Evolutionary conservation across 2,329 filamentous ascomycete genomes (phyloP).

Genomic region (Ophiostoma sp.): DNA sequence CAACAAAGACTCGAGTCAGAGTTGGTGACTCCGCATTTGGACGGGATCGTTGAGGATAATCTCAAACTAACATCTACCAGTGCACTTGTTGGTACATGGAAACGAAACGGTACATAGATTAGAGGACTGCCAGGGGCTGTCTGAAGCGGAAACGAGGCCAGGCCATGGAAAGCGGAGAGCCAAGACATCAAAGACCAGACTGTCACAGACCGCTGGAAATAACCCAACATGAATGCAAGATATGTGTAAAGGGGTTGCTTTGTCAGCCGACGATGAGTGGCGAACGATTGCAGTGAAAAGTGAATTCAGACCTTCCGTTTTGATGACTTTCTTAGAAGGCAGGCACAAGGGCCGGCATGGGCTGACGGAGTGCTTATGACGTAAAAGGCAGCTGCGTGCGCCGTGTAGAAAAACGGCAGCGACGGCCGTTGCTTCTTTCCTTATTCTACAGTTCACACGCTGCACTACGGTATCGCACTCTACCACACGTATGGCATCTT

Average conservation of each 20-base stretch:
- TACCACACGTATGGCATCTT: background rate
- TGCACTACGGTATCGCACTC: background rate
- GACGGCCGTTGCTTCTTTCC: background rate
- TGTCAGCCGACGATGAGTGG: background rate
- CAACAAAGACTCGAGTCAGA: background rate
- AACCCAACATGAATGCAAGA: background rate
- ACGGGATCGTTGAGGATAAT: background rate
- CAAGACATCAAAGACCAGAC: background rate
- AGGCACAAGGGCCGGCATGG: background rate
- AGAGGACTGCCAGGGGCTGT: constrained; percentile 10
- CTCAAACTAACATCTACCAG: no score
- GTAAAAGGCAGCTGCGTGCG: constrained; percentile 13
- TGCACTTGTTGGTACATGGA: background rate
- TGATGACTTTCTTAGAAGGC: constrained; percentile 1
- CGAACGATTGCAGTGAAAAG: no score
- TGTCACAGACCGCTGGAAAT: background rate
- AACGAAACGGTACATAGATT: background rate
- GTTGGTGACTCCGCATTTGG: background rate
- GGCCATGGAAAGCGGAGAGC: constrained; percentile 2
- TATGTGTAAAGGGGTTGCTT: background rate
- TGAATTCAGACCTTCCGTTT: constrained; percentile 4
- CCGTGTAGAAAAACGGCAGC: background rate
- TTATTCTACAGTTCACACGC: background rate
- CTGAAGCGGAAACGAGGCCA: constrained; percentile 7
- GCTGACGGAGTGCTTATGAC: constrained; percentile 10